These are phyloP conservation scores for Cutaneotrichosporon sp. DNA, from an alignment of 1,284 basidiomycete genomes.

Conservation along the genomic window DNA sequence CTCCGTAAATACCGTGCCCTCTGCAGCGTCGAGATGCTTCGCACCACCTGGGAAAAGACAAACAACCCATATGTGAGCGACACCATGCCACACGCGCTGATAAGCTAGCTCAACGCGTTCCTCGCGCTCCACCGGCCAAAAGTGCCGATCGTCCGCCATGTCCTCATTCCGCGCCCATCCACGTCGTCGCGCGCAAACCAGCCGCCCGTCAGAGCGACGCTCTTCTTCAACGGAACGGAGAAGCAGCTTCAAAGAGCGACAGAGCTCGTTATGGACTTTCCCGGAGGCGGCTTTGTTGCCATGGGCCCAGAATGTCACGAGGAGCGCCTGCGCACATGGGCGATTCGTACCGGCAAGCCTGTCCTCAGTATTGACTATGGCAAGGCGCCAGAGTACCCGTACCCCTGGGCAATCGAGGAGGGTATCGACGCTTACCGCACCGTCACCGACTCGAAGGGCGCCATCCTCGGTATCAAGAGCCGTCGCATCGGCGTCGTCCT, in stretches of 20 bases:
- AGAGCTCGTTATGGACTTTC: slow-evolving; percentile 83
- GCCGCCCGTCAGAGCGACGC: slow-evolving; percentile 68
- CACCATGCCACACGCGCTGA: not conserved
- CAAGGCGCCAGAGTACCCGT: slow-evolving; percentile 94
- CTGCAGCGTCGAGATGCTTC: slow-evolving; percentile 91
- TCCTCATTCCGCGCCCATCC: slow-evolving; percentile 74
- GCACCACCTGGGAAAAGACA: slow-evolving; percentile 94
- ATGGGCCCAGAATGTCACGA: slow-evolving; percentile 95
- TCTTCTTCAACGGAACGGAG: slow-evolving; percentile 75
- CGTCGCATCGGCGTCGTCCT: slow-evolving; percentile 67
- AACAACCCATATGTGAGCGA: slow-evolving; percentile 75
- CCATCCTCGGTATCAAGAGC: slow-evolving; percentile 68
- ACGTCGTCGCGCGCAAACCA: slow-evolving; percentile 64
- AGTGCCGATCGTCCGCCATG: slow-evolving; percentile 65
- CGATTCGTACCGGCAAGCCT: slow-evolving; percentile 69
- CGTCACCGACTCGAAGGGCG: slow-evolving; percentile 72
- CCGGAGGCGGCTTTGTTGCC: slow-evolving; percentile 92
- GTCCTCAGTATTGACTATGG: slow-evolving; percentile 88
- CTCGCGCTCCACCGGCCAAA: slow-evolving; percentile 56
- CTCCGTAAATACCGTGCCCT: slow-evolving; percentile 83
- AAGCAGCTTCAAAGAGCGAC: slow-evolving; percentile 62
- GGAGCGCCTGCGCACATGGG: slow-evolving; percentile 85
- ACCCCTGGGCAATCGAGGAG: slow-evolving; percentile 91
- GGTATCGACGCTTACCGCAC: slow-evolving; percentile 83
- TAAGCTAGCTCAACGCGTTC: slow-evolving; percentile 61